Base-by-base conservation (phyloP, 176 grass and related monocot species). In the Phoenix roebelenii region DNA sequence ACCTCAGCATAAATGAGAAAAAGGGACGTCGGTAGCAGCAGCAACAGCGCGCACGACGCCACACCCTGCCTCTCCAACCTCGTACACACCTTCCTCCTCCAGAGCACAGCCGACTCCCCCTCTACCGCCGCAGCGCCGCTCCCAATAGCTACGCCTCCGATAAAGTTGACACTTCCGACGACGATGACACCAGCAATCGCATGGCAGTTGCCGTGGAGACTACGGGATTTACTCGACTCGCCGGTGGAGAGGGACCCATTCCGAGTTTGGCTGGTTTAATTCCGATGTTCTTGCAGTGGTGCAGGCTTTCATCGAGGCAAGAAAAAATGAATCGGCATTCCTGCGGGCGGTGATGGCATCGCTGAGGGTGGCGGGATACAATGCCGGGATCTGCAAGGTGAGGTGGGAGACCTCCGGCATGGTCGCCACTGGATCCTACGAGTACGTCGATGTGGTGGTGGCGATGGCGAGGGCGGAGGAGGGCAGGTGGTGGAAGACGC, bases 361-460 rank as follows among this genome's bases (percentile, higher is more conserved):
- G 32, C 56, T 82, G 17, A 69, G 56, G 15, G 73, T 63, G 3
- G 29, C 49, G 39, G 74, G 74, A 16, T 70, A 83, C 63, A 64
- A 83, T 64, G 80, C 80, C 0, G 80, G 80, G 16, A 60, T 77
- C 29, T 83, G 80, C 74, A 83, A 83, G 63, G 57, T 53, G 25
- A 7, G 68, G 53, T 83, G 80, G 80, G 68, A 58, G 39, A 73
- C 70, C 24, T 48, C 68, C 5, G 6, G 15, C 3, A 18, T 1
- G 3, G 16, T 72, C 18, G 25, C 26, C 52, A 57, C 63, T 12
- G 74, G 80, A 7, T 73, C 50, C 44, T 68, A 83, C 63, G 80
- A 83, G 63, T 83, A 73, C 58, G 63, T 83, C 61, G 80, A 83
- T 51, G n/a, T 82, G 62, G 63, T 77, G 24, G 22, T 17, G 32